phyloP scores from a whole-genome alignment of 768 basidiomycete species.

The Tylopilus cervinicoccineus region DNA sequence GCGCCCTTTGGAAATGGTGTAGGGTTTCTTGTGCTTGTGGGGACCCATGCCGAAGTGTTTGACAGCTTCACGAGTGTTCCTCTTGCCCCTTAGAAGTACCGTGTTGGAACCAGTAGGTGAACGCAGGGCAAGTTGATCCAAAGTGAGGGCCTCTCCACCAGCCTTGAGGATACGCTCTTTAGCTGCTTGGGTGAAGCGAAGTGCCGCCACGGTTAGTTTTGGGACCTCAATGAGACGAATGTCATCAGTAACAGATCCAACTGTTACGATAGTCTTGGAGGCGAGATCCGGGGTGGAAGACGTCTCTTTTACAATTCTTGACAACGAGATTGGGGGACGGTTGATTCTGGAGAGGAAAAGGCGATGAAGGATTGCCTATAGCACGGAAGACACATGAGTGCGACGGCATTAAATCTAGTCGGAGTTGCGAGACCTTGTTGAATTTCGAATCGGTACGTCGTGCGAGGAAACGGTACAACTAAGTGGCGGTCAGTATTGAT shows the following conservation, averaged over 20 bases:
- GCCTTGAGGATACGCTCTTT: conserved; percentile 94
- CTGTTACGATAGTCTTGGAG: conserved; percentile 83
- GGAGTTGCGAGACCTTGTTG: conserved; percentile 68
- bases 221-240: conserved; percentile 81
- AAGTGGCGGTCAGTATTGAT: conserved; percentile 9
- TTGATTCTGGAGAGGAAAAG: conserved; percentile 97
- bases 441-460: conserved; percentile 93
- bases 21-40: conserved; percentile 98
- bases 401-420: neutral
- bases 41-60: conserved; percentile 99
- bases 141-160: conserved; percentile 90
- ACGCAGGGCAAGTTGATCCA: conserved; percentile 94
- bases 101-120: conserved; percentile 96
- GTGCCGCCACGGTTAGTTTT: conserved; percentile 90
- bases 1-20: conserved; percentile 93
- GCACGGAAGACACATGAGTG: conserved; percentile 18
- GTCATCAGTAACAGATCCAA: conserved; percentile 95
- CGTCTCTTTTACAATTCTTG: conserved; percentile 86
- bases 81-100: conserved; percentile 86
- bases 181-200: conserved; percentile 90
- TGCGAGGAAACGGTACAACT: conserved; percentile 99
- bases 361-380: conserved; percentile 86
- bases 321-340: conserved; percentile 94
- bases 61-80: conserved; percentile 90
- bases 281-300: conserved; percentile 55